A percentile compares a stretch with the other conserved stretches of the same genome.
phyloP scores from a whole-genome alignment of 2,329 filamentous ascomycete species.

The Xylaria sp. region DNA sequence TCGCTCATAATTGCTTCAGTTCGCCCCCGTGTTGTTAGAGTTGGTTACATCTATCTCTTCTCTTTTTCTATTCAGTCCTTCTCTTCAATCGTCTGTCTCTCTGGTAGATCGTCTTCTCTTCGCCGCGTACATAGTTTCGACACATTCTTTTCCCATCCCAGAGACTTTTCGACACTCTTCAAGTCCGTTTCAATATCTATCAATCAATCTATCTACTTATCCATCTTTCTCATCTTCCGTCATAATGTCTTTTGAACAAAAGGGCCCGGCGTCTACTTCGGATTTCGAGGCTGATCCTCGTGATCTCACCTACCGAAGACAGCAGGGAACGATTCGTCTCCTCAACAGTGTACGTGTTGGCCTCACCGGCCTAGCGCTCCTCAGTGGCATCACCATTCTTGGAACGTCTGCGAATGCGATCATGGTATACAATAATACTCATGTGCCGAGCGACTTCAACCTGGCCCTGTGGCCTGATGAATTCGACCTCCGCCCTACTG shows the following conservation, averaged over 20 bases:
- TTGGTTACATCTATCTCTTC: conserved; percentile 12
- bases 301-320: conserved; percentile 48
- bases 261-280: conserved; percentile 50
- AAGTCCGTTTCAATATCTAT: background rate
- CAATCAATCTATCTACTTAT: conserved; percentile 1
- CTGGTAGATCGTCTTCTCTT: conserved; percentile 3
- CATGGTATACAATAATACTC: conserved; percentile 60
- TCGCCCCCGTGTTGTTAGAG: background rate
- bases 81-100: conserved; percentile 12
- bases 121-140: conserved; percentile 21
- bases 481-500: conserved; percentile 62
- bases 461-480: conserved; percentile 63
- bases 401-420: conserved; percentile 61
- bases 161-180: conserved; percentile 13
- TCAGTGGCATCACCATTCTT: conserved; percentile 57
- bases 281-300: conserved; percentile 56
- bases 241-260: conserved; percentile 44
- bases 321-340: conserved; percentile 43
- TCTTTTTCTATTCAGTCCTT: conserved; percentile 7
- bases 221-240: conserved; percentile 23
- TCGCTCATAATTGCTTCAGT: conserved; percentile 18
- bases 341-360: conserved; percentile 53
- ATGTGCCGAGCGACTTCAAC: conserved; percentile 52
- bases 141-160: conserved; percentile 24
- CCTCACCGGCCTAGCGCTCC: conserved; percentile 56